Evolutionary conservation across 2,329 filamentous ascomycete genomes (phyloP).

Genomic region (Pseudogymnoascus sp.): DNA sequence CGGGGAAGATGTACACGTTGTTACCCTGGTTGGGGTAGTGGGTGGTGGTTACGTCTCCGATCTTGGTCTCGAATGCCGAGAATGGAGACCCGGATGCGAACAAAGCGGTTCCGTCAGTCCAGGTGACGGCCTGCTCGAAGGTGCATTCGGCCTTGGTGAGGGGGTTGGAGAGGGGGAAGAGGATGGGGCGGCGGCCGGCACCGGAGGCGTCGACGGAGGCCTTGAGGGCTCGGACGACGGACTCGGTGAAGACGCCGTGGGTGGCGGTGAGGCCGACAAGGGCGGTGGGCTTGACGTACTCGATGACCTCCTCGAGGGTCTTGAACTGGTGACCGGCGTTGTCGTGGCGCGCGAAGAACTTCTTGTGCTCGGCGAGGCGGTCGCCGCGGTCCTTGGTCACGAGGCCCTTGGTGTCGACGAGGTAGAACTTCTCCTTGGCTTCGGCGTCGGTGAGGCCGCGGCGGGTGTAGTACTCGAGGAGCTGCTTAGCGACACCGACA

Average conservation of each 20-base stretch:
- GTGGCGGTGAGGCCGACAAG: conserved; percentile 92
- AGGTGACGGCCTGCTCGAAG: conserved; percentile 82
- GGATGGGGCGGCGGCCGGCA: conserved; percentile 71
- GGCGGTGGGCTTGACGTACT: conserved; percentile 90
- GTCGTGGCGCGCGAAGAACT: conserved; percentile 59
- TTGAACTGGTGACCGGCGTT: conserved; percentile 63
- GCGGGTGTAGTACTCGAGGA: conserved; percentile 93
- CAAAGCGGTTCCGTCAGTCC: conserved; percentile 85
- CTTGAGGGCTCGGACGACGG: conserved; percentile 66
- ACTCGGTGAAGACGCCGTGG: conserved; percentile 86
- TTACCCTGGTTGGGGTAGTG: conserved; percentile 80
- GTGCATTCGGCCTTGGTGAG: conserved; percentile 96
- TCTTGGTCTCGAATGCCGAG: conserved; percentile 56
- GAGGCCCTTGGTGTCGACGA: conserved; percentile 93
- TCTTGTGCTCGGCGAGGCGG: conserved; percentile 83
- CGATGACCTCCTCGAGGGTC: conserved; percentile 81
- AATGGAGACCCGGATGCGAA: conserved; percentile 96
- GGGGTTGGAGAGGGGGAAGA: conserved; percentile 96
- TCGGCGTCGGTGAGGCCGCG: conserved; percentile 82
- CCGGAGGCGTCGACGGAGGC: conserved; percentile 54
- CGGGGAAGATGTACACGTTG: conserved; percentile 91
- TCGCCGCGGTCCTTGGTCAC: conserved; percentile 91
- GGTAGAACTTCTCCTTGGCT: conserved; percentile 87
- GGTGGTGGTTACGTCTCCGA: conserved; percentile 50
- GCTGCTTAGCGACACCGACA: conserved; percentile 95